phyloP scores from a whole-genome alignment of 495 filamentous ascomycete genomes.

The Hypomontagnella monticulosa region DNA sequence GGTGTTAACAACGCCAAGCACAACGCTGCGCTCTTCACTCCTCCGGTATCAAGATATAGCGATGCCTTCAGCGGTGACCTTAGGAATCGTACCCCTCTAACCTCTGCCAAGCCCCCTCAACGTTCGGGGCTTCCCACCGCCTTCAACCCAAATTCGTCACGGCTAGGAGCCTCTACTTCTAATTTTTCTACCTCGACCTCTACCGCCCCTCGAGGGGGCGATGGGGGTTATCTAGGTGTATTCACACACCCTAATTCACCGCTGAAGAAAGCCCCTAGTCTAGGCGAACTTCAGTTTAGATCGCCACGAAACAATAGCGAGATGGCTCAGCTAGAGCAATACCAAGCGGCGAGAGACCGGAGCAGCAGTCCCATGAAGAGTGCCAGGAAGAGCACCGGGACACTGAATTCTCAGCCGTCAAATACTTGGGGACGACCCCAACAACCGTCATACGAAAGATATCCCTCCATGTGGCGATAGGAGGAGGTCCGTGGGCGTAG shows the following conservation, averaged over 20 bases:
- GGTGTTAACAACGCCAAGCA: constrained; percentile 31
- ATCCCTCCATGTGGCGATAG: constrained; percentile 48
- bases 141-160: constrained; percentile 34
- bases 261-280: constrained; percentile 69
- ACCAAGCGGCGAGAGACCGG: constrained; percentile 38
- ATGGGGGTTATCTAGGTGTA: constrained; percentile 81
- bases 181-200: constrained; percentile 27
- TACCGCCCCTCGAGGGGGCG: constrained; percentile 11
- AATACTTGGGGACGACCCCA: constrained; percentile 32
- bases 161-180: constrained; percentile 25
- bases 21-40: constrained; percentile 47
- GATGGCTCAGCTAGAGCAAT: constrained; percentile 63
- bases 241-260: constrained; percentile 85
- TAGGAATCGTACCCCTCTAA: constrained; percentile 26
- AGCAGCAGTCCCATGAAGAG: constrained; percentile 42
- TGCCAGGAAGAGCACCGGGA: constrained; percentile 40
- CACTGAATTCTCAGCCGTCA: constrained; percentile 21
- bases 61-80: constrained; percentile 32
- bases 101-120: constrained; percentile 19
- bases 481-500: neutral
- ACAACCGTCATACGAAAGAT: constrained; percentile 50
- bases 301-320: constrained; percentile 63
- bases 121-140: constrained; percentile 36
- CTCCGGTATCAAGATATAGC: constrained; percentile 36
- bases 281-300: constrained; percentile 54